phyloP scores from a whole-genome alignment of 768 basidiomycete species.

The Mycena alexandri region DNA sequence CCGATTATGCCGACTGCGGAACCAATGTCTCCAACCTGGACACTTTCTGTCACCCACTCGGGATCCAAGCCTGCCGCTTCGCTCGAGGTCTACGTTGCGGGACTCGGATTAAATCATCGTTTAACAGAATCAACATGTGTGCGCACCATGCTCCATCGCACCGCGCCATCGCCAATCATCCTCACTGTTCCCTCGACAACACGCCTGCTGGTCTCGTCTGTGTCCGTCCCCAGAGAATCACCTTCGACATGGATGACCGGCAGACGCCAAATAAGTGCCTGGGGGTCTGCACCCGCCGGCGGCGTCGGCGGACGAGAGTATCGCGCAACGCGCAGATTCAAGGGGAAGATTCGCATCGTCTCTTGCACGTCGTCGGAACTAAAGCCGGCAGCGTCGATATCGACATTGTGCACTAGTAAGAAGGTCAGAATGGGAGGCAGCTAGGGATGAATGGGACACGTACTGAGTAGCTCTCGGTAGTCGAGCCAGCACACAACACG shows the following conservation, averaged over 20 bases:
- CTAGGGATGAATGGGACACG: slow-evolving; percentile 39
- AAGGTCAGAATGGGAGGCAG: background rate
- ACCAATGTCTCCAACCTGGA: slow-evolving; percentile 68
- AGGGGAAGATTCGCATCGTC: slow-evolving; percentile 66
- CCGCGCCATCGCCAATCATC: slow-evolving; percentile 61
- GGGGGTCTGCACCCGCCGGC: slow-evolving; percentile 41
- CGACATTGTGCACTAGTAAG: slow-evolving; percentile 54
- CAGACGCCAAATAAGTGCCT: slow-evolving; percentile 49
- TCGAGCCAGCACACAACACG: slow-evolving; percentile 72
- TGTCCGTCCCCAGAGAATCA: slow-evolving; percentile 55
- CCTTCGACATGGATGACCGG: slow-evolving; percentile 68
- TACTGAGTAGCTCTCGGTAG: slow-evolving; percentile 66
- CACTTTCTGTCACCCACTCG: slow-evolving; percentile 68
- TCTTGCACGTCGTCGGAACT: slow-evolving; percentile 49
- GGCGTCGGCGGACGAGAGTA: slow-evolving; percentile 48
- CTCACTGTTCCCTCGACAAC: slow-evolving; percentile 58
- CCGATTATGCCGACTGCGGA: slow-evolving; percentile 67
- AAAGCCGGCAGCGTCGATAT: slow-evolving; percentile 35
- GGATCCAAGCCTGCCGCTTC: slow-evolving; percentile 47
- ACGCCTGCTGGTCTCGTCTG: slow-evolving; percentile 48
- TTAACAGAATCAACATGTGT: background rate
- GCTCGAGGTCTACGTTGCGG: slow-evolving; percentile 46
- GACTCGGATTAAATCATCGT: no score
- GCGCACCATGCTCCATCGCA: slow-evolving; percentile 66
- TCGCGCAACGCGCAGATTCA: slow-evolving; percentile 57